Base-by-base conservation (phyloP, 345 rosid species). In the Trapa bicornis region DNA sequence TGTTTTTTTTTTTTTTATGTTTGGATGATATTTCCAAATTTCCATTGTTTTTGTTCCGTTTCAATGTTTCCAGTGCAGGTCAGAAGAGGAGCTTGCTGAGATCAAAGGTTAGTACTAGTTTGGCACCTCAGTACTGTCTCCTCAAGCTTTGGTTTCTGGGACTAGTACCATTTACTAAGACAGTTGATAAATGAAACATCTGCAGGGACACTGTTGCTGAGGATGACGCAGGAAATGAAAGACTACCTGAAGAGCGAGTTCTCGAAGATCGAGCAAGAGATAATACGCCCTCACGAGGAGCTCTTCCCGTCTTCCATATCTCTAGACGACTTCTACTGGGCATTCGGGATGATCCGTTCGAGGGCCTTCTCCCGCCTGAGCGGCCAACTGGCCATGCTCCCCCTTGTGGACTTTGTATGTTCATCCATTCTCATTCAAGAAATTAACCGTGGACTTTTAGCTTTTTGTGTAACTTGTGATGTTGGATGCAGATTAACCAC, bases 1-100 rank as follows among this genome's bases (percentile, higher is more conserved):
- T 22, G 29, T 22, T 22, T 22, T 22, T 22, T 22, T 22, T 22
- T 22, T 60, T 57, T 36, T 48, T 58, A 36, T 11, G 56, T 22
- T 47, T 17, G 66, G 3, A 37, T 47, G 65, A 72, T 54, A 48
- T 61, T 60, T 56, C 57, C 41, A 72, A 53, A 48, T 61, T 60
- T 56, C 57, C 41, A 32, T 43, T 53, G 66, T 37, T 61, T 68
- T 67, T 37, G 47, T 45, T 36, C 43, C 47, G 47, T 45, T 36
- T 54, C 37, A 12, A 37, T 65, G 58, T 61, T 69, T 73, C 66
- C 72, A 69, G 69, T 37, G 72, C 76, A 73, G 76, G 76, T 73
- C 72, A 38, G 72, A 73, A 65, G 69, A 73, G 66, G 76, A 73
- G 72, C 72, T 73, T 58, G 37, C 72, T 17, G 76, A 73, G 72